These are phyloP conservation scores for Aphanomyces invadans DNA, from an alignment of 352 stramenopile genomes.

Conservation along the genomic window DNA sequence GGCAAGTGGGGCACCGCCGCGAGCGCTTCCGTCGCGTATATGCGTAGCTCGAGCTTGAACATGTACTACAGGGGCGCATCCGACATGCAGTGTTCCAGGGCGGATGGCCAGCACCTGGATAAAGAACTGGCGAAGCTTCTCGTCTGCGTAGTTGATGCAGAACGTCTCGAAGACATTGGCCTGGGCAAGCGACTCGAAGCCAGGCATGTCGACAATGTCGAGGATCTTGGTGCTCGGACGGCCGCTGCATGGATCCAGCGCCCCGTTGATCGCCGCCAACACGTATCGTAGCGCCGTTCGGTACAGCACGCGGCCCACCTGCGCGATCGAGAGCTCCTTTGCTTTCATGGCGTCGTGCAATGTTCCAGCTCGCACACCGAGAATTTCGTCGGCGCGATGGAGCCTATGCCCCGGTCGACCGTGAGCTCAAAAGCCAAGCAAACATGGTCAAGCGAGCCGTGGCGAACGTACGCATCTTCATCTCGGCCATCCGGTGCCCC, in stretches of 20 bases:
- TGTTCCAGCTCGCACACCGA: too few species aligned
- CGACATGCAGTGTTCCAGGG: background rate
- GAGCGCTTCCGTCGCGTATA: slow-evolving; percentile 11
- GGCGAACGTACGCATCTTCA: too few species aligned
- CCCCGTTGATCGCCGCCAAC: background rate
- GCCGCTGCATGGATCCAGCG: background rate
- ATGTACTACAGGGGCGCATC: slow-evolving; percentile 6
- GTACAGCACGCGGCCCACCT: too few species aligned
- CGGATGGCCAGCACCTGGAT: background rate
- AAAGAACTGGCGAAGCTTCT: slow-evolving; percentile 18
- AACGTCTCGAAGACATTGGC: background rate
- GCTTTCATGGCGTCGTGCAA: too few species aligned
- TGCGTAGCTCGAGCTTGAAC: slow-evolving; percentile 18
- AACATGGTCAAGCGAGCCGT: too few species aligned
- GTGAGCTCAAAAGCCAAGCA: too few species aligned
- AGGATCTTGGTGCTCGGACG: background rate
- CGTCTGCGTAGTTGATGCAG: background rate
- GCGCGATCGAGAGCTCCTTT: too few species aligned
- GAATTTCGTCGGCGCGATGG: too few species aligned
- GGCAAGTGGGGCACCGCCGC: background rate
- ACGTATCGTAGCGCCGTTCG: background rate
- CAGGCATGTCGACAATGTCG: background rate
- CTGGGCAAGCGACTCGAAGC: background rate
- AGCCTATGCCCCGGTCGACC: too few species aligned
- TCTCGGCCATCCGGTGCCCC: too few species aligned